Evolutionary conservation across 805 yeast species (phyloP), one percentile per base, ranked within the genome.

Genomic region (Scheffersomyces spartinae): DNA sequence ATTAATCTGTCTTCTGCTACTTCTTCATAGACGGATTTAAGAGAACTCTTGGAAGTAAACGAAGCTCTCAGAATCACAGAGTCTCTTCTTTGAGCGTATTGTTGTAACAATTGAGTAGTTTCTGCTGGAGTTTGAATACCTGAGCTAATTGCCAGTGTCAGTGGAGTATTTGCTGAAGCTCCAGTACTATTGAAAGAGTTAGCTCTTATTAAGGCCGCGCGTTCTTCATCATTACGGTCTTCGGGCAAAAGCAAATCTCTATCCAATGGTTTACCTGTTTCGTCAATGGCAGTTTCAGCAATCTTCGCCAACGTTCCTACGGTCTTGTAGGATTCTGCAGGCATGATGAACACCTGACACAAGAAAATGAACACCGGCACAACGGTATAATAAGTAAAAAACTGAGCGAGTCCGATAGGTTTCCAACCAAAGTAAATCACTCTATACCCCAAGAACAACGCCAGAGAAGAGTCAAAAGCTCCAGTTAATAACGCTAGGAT

Each of bases 381-480:
- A 6, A 72, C 40, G 40, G 82, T 46, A 49, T 81, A 86, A 32
- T 48, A 41, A 9, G 64, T 49, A 58, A 88, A 88, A 49, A 86
- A 86, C 20, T 47, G 55, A 12, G 59, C 45, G 7, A 84, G 43
- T 0, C 71, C 40, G 13, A 78, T 38, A 17, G 50, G 33, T 9
- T 45, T 27, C 25, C 59, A 31, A 27, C 49, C 48, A 32, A 60
- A 73, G 49, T 80, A 85, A 8, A 68, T 41, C 10, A 84, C 32
- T 39, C 94, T 59, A 55, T 85, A 88, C 7, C 69, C 39, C 38
- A 84, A 59, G 44, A 86, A 86, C 24, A 86, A 64, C 0, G 94
- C 95, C n/a, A 93, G 74, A 2, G 94, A 81, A 0, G 94, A 67
- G 49, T 88, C 96, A 45, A 86, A 85, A 1, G 95, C 85, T n/a